Base-by-base conservation (phyloP, 371 early-diverging fungal species). In the Mucor indicus region DNA sequence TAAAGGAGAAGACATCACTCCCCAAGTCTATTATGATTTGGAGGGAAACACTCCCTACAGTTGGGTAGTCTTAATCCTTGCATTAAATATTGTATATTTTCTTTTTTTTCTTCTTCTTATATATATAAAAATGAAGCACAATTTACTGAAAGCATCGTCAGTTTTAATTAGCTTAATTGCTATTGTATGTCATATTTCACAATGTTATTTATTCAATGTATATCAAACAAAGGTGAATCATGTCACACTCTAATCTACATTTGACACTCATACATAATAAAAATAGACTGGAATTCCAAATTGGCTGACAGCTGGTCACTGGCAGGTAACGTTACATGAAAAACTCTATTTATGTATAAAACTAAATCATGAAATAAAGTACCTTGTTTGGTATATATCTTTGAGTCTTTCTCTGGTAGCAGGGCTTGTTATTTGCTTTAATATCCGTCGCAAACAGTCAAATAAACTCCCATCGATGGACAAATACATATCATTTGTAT, bases 271-370 rank as follows among this genome's bases (percentile, higher is more conserved):
- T 20, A 3, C 12, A 17, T 20, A 42, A 16, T 13, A 25, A 30
- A 10, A 51, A 20, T 38, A 66, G 70, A 60, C 56, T 16, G 40
- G 42, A 0, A 66, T 70, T 52, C 51, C 50, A 32, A 48, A 57
- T 42, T 66, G 66, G 67, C 23, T 70, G 13, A 37, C 42, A 42
- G 63, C 59, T 10, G 64, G 67, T 2, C 70, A 70, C 29, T 70
- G 67, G 67, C 64, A 65, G 60, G 69, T 69, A 60, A 42, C 29
- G 6, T n/a, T 17, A 4, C n/a, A 5, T 4, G 8, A 3, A 7
- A 3, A 6, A 6, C 15, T 4, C 20, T 35, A 27, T 27, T 7
- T 27, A 33, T 13, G 15, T 13, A n/a, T 33, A 9, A 11, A 15
- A 7, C 4, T 33, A 33, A 9, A 33, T 15, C 24, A 33, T n/a